Percentiles rank a stretch among this genome's conserved stretches.
Evolutionary conservation across 352 stramenopile species (phyloP).

Genomic region (Phytophthora megakarya): DNA sequence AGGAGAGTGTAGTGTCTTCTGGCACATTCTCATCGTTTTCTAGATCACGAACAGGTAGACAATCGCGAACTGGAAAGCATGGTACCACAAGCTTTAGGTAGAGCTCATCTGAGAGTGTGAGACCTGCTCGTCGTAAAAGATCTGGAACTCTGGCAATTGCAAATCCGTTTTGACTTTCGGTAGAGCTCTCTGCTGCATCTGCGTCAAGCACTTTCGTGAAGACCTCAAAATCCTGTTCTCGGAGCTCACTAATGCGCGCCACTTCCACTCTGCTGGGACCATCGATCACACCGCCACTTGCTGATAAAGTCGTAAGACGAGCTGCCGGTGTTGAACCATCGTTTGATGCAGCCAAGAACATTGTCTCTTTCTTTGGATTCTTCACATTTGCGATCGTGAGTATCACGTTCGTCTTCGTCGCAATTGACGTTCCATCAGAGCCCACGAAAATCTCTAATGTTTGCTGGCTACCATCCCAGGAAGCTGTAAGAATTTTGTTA

Average conservation of each 20-base stretch:
- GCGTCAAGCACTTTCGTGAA: constrained; percentile 40
- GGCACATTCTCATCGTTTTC: background rate
- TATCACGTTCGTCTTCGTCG: constrained; percentile 41
- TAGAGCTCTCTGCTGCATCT: constrained; percentile 21
- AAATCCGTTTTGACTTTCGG: constrained; percentile 5
- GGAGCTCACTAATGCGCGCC: constrained; percentile 67
- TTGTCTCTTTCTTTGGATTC: constrained; percentile 58
- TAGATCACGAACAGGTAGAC: background rate
- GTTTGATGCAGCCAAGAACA: constrained; percentile 14
- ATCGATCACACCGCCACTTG: constrained; percentile 62
- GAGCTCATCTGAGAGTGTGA: constrained; percentile 43
- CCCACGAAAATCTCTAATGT: constrained; percentile 57
- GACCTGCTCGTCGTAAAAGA: constrained; percentile 39
- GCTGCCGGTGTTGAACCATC: constrained; percentile 18
- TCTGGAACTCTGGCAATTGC: constrained; percentile 38
- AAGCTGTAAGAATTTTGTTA: constrained; percentile 35
- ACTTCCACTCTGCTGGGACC: constrained; percentile 60
- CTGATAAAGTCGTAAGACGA: constrained; percentile 56
- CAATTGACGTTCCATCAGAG: constrained; percentile 25
- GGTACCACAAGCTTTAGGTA: constrained; percentile 48
- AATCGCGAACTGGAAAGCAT: constrained; percentile 27
- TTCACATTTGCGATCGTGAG: constrained; percentile 52
- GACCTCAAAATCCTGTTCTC: constrained; percentile 56
- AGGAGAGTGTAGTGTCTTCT: no score
- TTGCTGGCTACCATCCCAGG: constrained; percentile 56